These are phyloP conservation scores for Oryza longistaminata DNA, from an alignment of 176 grass and related monocot species.

Conservation along the genomic window DNA sequence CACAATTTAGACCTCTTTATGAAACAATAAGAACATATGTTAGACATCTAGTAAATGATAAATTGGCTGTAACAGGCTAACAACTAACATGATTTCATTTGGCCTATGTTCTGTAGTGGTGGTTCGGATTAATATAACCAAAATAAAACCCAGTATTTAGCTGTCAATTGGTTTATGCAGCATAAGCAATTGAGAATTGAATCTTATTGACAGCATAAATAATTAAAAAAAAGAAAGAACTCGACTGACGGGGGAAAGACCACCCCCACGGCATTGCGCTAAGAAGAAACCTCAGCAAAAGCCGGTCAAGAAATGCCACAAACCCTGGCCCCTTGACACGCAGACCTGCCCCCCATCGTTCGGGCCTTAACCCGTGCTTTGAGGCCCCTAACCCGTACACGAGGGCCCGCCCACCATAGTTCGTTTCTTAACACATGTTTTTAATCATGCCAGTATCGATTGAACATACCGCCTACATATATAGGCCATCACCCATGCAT, in stretches of 20 bases:
- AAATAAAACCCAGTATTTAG: background rate
- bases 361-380: too few species aligned
- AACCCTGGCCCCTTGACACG: too few species aligned
- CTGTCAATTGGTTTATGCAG: background rate
- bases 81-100: background rate
- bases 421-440: too few species aligned
- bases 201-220: background rate
- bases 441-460: background rate
- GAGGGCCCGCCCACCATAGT: too few species aligned
- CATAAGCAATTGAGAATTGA: conserved; percentile 15
- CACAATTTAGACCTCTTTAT: conserved; percentile 18
- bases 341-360: too few species aligned
- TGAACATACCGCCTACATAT: background rate
- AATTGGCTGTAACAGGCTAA: background rate
- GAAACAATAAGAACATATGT: conserved; percentile 20
- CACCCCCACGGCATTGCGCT: too few species aligned
- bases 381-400: too few species aligned
- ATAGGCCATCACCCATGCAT: background rate
- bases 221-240: too few species aligned
- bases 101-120: background rate
- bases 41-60: conserved; percentile 3
- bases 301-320: too few species aligned
- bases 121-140: conserved; percentile 5
- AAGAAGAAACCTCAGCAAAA: too few species aligned
- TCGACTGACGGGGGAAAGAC: too few species aligned